Evolutionary conservation across 371 early-diverging fungal genomes (phyloP).

Genomic region (Blakeslea trispora): DNA sequence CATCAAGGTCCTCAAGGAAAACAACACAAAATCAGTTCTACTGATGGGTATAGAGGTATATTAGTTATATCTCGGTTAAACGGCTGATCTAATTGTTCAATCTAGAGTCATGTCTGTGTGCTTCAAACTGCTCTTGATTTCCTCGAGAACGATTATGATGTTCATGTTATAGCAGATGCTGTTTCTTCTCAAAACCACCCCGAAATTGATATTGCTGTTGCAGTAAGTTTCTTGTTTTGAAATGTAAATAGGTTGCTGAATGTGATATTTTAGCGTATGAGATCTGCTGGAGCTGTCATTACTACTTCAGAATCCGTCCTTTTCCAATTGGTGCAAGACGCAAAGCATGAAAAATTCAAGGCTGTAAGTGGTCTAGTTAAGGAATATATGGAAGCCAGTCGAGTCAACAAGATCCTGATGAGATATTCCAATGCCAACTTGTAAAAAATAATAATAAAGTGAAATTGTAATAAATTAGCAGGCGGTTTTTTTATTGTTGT

Average conservation of each 20-base stretch:
- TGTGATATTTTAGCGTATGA: constrained; percentile 57
- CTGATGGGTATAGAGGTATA: constrained; percentile 90
- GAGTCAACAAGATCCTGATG: constrained; percentile 65
- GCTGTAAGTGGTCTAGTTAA: constrained; percentile 78
- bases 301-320: constrained; percentile 90
- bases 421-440: constrained; percentile 32
- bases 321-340: constrained; percentile 87
- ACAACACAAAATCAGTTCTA: constrained; percentile 71
- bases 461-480: constrained; percentile 1
- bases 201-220: constrained; percentile 85
- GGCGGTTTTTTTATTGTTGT: neutral
- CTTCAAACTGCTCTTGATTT: constrained; percentile 92
- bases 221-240: constrained; percentile 46
- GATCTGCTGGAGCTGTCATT: constrained; percentile 74
- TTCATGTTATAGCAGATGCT: constrained; percentile 89
- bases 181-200: constrained; percentile 85
- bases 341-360: constrained; percentile 81
- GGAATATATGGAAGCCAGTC: constrained; percentile 67
- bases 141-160: constrained; percentile 71
- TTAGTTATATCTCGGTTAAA: neutral
- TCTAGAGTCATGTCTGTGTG: constrained; percentile 91
- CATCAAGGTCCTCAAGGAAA: constrained; percentile 53
- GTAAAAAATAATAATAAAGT: constrained; percentile 22
- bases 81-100: neutral
- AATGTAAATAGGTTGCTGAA: neutral